Percentiles rank a stretch among this genome's conserved stretches.
Evolutionary conservation across 2,329 filamentous ascomycete species (phyloP).

Genomic region (Neonectria coccinea): DNA sequence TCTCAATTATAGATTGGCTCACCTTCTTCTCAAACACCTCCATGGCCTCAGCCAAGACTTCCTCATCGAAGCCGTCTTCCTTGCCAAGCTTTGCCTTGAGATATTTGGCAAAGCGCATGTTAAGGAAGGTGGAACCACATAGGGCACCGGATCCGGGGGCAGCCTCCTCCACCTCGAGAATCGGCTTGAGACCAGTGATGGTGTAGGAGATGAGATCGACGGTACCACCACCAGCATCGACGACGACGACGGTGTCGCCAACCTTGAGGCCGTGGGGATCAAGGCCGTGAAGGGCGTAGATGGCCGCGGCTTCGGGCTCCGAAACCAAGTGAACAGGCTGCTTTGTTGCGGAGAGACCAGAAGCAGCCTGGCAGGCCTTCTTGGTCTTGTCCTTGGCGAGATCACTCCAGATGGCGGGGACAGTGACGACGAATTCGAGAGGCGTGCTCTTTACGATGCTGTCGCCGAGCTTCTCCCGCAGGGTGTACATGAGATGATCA

Average conservation of each 20-base stretch:
- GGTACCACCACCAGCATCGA: slow-evolving; percentile 64
- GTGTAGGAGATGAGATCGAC: slow-evolving; percentile 65
- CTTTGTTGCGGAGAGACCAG: slow-evolving; percentile 45
- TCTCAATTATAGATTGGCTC: slow-evolving; percentile 4
- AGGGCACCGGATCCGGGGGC: slow-evolving; percentile 59
- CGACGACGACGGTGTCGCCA: slow-evolving; percentile 62
- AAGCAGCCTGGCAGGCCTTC: slow-evolving; percentile 55
- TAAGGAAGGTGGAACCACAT: slow-evolving; percentile 60
- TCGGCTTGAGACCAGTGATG: slow-evolving; percentile 56
- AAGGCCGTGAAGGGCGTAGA: slow-evolving; percentile 57
- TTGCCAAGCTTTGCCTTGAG: slow-evolving; percentile 55
- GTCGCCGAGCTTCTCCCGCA: slow-evolving; percentile 57
- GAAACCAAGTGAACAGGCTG: slow-evolving; percentile 57
- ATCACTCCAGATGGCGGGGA: slow-evolving; percentile 68
- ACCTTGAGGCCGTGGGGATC: slow-evolving; percentile 54
- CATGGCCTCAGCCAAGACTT: slow-evolving; percentile 54
- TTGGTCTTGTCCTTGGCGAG: slow-evolving; percentile 62
- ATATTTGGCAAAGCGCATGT: slow-evolving; percentile 57
- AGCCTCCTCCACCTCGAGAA: slow-evolving; percentile 59
- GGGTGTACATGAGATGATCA: slow-evolving; percentile 57
- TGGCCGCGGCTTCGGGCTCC: slow-evolving; percentile 63
- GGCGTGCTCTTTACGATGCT: slow-evolving; percentile 55
- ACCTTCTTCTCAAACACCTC: slow-evolving; percentile 57
- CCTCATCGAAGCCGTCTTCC: slow-evolving; percentile 55
- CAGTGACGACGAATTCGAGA: slow-evolving; percentile 64